A percentile compares a stretch with the other conserved stretches of the same genome.
phyloP scores from a whole-genome alignment of 2,329 filamentous ascomycete species.

The Colletotrichum phormii region DNA sequence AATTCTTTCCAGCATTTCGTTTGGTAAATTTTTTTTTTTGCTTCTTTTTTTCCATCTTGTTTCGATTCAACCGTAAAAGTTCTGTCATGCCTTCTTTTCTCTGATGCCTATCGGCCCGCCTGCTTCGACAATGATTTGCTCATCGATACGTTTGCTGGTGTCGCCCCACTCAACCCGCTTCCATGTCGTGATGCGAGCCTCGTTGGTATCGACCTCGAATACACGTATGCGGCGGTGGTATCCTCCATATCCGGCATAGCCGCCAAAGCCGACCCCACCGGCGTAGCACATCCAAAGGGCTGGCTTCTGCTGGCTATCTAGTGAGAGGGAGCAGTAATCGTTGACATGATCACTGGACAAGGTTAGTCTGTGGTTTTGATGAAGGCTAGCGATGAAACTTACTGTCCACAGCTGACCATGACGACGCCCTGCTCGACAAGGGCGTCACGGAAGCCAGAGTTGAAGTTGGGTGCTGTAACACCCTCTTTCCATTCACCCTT shows the following conservation, averaged over 20 bases:
- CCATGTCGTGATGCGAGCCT: constrained; percentile 89
- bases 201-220: constrained; percentile 94
- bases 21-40: not conserved
- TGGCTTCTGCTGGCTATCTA: constrained; percentile 66
- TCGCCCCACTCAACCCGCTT: constrained; percentile 84
- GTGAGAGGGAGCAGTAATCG: constrained; percentile 88
- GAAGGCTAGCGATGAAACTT: constrained; percentile 51
- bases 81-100: constrained; percentile 3
- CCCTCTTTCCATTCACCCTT: constrained; percentile 84
- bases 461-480: constrained; percentile 88
- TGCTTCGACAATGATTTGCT: constrained; percentile 75
- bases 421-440: constrained; percentile 87
- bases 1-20: constrained; percentile 3
- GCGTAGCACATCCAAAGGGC: constrained; percentile 98
- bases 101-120: constrained; percentile 55
- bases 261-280: constrained; percentile 90
- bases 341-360: constrained; percentile 85
- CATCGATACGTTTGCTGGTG: constrained; percentile 64
- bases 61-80: not conserved
- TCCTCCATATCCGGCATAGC: constrained; percentile 90
- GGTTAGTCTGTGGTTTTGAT: not conserved
- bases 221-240: constrained; percentile 87
- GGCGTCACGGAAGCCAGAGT: constrained; percentile 92
- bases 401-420: constrained; percentile 93
- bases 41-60: not conserved